Evolutionary conservation across 202 grass and related monocot genomes (phyloP).

Genomic region (Bolboschoenoplectus hybrid): DNA sequence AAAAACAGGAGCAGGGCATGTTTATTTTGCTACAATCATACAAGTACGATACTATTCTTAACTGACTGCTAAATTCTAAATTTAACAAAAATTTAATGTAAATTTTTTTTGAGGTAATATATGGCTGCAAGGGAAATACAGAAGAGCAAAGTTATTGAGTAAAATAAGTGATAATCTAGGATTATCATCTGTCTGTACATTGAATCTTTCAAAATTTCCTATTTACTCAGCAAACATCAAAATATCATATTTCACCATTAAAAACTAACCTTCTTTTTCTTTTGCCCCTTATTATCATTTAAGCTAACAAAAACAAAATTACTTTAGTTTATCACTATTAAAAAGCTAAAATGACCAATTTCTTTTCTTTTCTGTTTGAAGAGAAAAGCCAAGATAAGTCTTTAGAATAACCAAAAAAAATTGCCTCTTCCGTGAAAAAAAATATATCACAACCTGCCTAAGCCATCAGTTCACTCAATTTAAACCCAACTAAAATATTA

Average conservation of each 20-base stretch:
- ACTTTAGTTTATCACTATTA: not conserved
- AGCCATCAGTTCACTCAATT: not conserved
- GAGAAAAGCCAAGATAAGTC: too few species aligned
- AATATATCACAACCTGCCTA: too few species aligned
- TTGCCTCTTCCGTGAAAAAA: too few species aligned
- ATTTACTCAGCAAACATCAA: not conserved
- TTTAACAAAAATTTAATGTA: not conserved
- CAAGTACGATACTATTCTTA: constrained; percentile 8
- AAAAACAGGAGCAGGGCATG: not conserved
- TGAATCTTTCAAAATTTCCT: not conserved
- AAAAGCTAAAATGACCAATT: too few species aligned
- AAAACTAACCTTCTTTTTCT: not conserved
- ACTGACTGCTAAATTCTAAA: not conserved
- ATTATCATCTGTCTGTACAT: not conserved
- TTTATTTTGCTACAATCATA: not conserved
- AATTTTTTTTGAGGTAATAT: not conserved
- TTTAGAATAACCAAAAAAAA: too few species aligned
- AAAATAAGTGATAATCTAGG: not conserved
- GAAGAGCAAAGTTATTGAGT: not conserved
- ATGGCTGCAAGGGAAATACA: not conserved
- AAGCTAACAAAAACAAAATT: not conserved
- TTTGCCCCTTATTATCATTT: not conserved
- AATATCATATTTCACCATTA: not conserved
- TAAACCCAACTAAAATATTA: not conserved
- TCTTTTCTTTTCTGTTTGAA: too few species aligned